These are phyloP conservation scores for Coemansia sp. DNA, from an alignment of 192 early-diverging fungal genomes.

Conservation along the genomic window DNA sequence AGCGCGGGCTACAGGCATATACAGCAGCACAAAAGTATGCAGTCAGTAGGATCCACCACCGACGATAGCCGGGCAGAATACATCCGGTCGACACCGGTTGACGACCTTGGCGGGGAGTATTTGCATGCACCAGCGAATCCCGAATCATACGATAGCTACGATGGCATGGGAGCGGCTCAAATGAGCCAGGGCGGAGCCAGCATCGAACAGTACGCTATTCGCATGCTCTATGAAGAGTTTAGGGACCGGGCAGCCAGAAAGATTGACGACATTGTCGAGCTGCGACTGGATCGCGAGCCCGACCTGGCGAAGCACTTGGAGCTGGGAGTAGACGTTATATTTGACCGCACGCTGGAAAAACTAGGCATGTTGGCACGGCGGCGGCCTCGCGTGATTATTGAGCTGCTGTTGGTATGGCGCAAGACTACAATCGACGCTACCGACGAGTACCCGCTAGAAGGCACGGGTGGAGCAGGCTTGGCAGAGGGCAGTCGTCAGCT, in stretches of 20 bases:
- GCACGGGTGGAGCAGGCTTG: conserved; percentile 8
- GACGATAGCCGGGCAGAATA: not conserved
- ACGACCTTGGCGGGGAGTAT: not conserved
- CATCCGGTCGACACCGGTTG: not conserved
- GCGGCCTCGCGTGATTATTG: conserved; percentile 84
- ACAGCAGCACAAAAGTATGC: not conserved
- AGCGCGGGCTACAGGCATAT: not conserved
- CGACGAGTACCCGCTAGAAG: conserved; percentile 37
- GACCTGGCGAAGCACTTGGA: conserved; percentile 62
- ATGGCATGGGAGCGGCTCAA: not conserved
- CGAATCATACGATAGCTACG: conserved; percentile 5
- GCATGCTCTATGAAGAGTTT: conserved; percentile 50
- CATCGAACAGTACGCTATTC: conserved; percentile 50
- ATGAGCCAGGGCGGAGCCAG: conserved; percentile 5
- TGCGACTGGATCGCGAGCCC: conserved; percentile 60
- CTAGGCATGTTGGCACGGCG: conserved; percentile 80
- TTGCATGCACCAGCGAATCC: not conserved
- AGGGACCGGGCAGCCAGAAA: conserved; percentile 38
- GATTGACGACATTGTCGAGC: conserved; percentile 39
- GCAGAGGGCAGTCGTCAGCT: not conserved
- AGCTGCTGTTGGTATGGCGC: conserved; percentile 75
- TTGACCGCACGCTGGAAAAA: conserved; percentile 79
- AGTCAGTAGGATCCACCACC: not conserved
- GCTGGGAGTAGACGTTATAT: conserved; percentile 67
- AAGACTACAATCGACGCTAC: conserved; percentile 60